A percentile compares a stretch with the other conserved stretches of the same genome.
Conservation (phyloP, 352 stramenopile species). For the Globisporangium nodosum region DNA sequence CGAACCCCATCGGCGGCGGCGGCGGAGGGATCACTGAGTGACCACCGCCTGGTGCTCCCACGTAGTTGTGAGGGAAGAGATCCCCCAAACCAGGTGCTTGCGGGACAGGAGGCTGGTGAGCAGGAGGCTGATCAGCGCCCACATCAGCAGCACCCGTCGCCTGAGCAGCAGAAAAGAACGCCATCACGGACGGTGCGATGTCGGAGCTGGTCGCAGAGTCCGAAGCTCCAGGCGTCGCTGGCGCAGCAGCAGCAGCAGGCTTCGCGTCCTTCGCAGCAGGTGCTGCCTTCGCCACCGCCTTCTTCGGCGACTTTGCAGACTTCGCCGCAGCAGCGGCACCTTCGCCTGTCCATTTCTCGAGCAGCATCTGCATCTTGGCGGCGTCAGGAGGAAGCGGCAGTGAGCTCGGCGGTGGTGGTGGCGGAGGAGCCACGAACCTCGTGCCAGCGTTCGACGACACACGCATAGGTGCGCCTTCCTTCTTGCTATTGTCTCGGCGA, state of each 20-base stretch:
- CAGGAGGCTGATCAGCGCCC: neutral
- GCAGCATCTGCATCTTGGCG: conserved; percentile 46
- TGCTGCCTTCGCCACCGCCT: neutral
- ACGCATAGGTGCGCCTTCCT: neutral
- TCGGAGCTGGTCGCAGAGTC: neutral
- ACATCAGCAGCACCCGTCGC: conserved; percentile 1
- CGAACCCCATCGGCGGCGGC: conserved; percentile 1
- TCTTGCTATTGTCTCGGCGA: neutral
- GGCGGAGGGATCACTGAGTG: conserved; percentile 1
- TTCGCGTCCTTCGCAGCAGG: neutral
- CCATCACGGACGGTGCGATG: conserved; percentile 13
- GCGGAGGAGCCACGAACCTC: neutral
- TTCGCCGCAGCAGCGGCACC: conserved; percentile 15
- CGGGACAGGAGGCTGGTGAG: conserved; percentile 6
- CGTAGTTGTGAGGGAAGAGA: conserved; percentile 58
- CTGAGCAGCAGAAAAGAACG: conserved; percentile 18
- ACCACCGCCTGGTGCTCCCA: neutral
- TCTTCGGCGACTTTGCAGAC: conserved; percentile 2
- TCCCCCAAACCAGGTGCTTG: conserved; percentile 15
- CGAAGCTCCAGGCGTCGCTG: neutral
- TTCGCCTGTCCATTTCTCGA: conserved; percentile 56
- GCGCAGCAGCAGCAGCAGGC: too few relatives aligned
- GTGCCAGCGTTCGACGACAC: conserved; percentile 6
- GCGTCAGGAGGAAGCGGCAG: conserved; percentile 4
- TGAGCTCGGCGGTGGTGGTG: conserved; percentile 9